Evolutionary conservation across 208 protist genomes (phyloP).

Genomic region (Phytomonas serpens): DNA sequence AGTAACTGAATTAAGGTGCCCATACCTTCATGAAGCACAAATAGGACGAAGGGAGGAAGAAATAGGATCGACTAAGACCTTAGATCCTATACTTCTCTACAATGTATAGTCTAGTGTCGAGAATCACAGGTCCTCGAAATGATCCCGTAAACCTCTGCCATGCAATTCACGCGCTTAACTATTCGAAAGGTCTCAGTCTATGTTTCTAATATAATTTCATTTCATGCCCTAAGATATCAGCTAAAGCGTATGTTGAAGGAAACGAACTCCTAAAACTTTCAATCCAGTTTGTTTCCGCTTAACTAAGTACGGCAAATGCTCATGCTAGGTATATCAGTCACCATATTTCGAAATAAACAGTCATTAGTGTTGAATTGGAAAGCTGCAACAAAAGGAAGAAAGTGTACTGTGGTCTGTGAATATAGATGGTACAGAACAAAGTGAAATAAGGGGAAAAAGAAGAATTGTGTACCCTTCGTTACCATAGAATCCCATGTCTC

Average conservation of each 20-base stretch:
- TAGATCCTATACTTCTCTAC: background rate
- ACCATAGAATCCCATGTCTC: background rate
- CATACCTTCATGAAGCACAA: background rate
- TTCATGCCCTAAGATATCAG: background rate
- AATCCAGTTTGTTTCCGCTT: background rate
- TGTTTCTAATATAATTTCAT: background rate
- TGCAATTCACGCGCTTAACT: background rate
- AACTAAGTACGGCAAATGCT: background rate
- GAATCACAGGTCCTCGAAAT: background rate
- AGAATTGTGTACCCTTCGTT: background rate
- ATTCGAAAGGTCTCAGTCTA: background rate
- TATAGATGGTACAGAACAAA: slow-evolving; percentile 7
- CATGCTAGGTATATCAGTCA: background rate
- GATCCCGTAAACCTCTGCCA: background rate
- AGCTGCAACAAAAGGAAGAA: background rate
- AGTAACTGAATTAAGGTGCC: background rate
- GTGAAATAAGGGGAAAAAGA: slow-evolving; percentile 11
- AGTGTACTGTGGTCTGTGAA: background rate
- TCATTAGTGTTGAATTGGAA: background rate
- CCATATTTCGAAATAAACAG: background rate
- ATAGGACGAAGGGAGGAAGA: background rate
- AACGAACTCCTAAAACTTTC: background rate
- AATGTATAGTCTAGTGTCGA: background rate
- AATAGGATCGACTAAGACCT: background rate
- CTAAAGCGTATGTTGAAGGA: background rate